These are phyloP conservation scores for Collybiopsis confluens DNA, from an alignment of 768 basidiomycete genomes.

Conservation along the genomic window DNA sequence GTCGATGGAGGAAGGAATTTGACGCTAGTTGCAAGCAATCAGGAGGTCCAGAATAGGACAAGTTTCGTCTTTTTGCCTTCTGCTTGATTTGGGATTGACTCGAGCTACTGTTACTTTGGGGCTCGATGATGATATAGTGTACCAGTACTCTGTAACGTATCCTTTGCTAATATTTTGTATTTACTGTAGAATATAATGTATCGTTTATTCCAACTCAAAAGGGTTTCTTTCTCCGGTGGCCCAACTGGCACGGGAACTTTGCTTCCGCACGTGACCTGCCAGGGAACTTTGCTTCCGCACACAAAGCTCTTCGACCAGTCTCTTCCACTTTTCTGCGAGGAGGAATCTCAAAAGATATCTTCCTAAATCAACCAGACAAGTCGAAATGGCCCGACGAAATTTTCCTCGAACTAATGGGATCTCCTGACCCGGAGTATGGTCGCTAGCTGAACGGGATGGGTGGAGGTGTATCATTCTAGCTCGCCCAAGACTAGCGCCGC, in stretches of 20 bases:
- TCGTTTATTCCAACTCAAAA: no score
- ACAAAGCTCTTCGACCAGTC: no score
- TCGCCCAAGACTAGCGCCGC: conserved; percentile 74
- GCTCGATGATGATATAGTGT: no score
- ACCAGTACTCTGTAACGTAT: no score
- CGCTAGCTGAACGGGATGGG: conserved; percentile 82
- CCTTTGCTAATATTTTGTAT: no score
- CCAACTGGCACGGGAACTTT: no score
- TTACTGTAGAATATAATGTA: no score
- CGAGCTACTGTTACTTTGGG: no score
- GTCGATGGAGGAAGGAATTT: conserved; percentile 38
- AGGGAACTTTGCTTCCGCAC: no score
- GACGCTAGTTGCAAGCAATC: conserved; percentile 33
- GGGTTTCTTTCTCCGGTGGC: no score
- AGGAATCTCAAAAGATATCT: conserved; percentile 80
- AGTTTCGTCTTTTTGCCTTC: conserved; percentile 32
- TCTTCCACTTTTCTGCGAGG: conserved; percentile 63
- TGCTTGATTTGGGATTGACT: not conserved
- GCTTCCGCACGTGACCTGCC: no score
- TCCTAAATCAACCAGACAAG: conserved; percentile 45
- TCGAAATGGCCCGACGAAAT: conserved; percentile 55
- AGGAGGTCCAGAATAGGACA: conserved; percentile 31
- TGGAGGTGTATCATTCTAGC: conserved; percentile 69
- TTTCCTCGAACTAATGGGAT: conserved; percentile 77
- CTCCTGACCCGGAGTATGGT: conserved; percentile 63